phyloP scores from a whole-genome alignment of 768 basidiomycete species.

The Lyophyllum semitale region DNA sequence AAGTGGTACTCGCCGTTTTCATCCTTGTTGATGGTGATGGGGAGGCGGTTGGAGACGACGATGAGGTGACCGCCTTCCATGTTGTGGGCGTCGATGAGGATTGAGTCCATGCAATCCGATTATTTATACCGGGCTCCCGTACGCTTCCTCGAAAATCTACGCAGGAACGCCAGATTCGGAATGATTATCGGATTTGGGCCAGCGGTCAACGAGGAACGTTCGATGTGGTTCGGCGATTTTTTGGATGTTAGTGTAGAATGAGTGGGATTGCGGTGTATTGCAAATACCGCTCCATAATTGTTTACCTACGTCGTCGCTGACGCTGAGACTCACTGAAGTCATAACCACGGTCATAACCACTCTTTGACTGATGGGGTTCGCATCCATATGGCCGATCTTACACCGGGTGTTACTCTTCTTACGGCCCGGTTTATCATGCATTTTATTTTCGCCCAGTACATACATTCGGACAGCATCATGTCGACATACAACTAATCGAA shows the following conservation, averaged over 20 bases:
- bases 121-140: slow-evolving; percentile 12
- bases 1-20: slow-evolving; percentile 92
- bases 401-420: slow-evolving; percentile 6
- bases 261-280: background rate
- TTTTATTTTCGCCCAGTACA: slow-evolving; percentile 19
- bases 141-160: slow-evolving; percentile 23
- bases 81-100: slow-evolving; percentile 29
- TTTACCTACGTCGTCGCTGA: no score
- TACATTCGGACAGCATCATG: slow-evolving; percentile 14
- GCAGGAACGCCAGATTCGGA: slow-evolving; percentile 34
- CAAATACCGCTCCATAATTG: background rate
- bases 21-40: slow-evolving; percentile 95
- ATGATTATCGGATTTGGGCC: slow-evolving; percentile 29
- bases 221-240: slow-evolving; percentile 17
- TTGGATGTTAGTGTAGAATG: background rate
- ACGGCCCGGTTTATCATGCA: slow-evolving; percentile 12
- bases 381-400: slow-evolving; percentile 5
- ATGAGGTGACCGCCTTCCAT: slow-evolving; percentile 78
- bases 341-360: slow-evolving; percentile 1
- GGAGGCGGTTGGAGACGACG: slow-evolving; percentile 94
- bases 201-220: slow-evolving; percentile 29
- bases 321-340: no score
- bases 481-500: slow-evolving; percentile 65
- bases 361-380: no score
- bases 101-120: slow-evolving; percentile 24